phyloP scores from a whole-genome alignment of 805 yeast genomes.

The Barnettozyma californica region DNA sequence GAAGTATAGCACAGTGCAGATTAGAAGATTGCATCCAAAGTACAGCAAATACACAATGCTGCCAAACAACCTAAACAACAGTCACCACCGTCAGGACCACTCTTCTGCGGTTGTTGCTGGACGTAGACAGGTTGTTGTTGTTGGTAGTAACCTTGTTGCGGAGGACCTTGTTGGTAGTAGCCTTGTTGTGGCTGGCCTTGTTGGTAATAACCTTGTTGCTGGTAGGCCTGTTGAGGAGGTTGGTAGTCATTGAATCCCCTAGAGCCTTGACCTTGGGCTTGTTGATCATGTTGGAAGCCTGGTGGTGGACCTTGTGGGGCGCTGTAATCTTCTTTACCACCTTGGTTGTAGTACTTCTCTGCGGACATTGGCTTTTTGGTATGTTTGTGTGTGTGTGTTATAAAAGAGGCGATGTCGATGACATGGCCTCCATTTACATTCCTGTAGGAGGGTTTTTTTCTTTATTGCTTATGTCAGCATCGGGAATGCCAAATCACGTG shows the following conservation, averaged over 20 bases:
- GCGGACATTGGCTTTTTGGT: constrained; percentile 20
- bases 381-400: no score
- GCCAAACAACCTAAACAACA: constrained; percentile 51
- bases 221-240: constrained; percentile 17
- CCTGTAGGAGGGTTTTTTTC: not conserved
- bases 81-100: constrained; percentile 30
- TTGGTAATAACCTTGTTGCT: constrained; percentile 26
- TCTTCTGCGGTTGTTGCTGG: constrained; percentile 36
- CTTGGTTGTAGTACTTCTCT: constrained; percentile 23
- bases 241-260: constrained; percentile 21
- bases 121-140: constrained; percentile 50
- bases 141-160: constrained; percentile 31
- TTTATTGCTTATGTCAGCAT: no score
- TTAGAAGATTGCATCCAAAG: constrained; percentile 46
- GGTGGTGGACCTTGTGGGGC: constrained; percentile 18
- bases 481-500: not conserved
- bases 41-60: constrained; percentile 51
- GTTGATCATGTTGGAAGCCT: constrained; percentile 12
- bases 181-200: constrained; percentile 36
- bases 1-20: not conserved
- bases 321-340: constrained; percentile 15
- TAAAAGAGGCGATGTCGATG: not conserved
- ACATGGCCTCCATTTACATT: not conserved
- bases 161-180: constrained; percentile 36
- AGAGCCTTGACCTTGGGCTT: not conserved